Conservation (phyloP, 2,329 filamentous ascomycete genomes). For the Xylariaceae sp. region DNA sequence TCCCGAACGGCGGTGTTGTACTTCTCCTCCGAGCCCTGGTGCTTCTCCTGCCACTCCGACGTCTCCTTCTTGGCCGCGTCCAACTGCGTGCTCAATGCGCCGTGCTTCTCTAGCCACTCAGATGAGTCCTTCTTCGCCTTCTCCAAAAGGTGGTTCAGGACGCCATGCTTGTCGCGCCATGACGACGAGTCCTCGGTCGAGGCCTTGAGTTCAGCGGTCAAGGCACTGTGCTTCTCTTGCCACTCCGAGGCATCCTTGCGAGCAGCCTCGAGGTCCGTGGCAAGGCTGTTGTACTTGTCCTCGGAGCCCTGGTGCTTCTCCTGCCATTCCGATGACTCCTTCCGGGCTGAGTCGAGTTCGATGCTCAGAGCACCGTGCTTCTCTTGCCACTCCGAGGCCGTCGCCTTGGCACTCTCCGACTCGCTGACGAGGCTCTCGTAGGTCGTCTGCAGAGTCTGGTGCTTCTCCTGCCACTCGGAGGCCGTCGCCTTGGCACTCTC, state of each 20-base stretch:
- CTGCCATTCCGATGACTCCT: constrained; percentile 24
- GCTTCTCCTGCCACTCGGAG: constrained; percentile 29
- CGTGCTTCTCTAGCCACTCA: neutral
- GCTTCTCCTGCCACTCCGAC: constrained; percentile 24
- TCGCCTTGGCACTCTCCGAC: too few species aligned
- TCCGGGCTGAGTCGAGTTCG: neutral
- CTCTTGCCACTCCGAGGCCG: neutral
- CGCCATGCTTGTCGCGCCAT: constrained; percentile 23
- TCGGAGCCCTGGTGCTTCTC: constrained; percentile 25
- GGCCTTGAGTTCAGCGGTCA: constrained; percentile 27
- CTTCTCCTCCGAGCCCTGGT: constrained; percentile 18
- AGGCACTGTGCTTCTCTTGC: constrained; percentile 19
- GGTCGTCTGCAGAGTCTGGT: constrained; percentile 16
- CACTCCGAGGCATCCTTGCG: constrained; percentile 28
- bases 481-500: constrained; percentile 23
- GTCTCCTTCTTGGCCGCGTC: constrained; percentile 26
- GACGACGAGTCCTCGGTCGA: constrained; percentile 29
- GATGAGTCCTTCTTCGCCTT: neutral
- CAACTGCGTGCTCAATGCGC: constrained; percentile 20
- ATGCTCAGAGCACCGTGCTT: constrained; percentile 9
- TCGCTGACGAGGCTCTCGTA: constrained; percentile 14
- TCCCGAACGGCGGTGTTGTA: constrained; percentile 23
- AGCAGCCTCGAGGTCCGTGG: constrained; percentile 33
- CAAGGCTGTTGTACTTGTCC: constrained; percentile 20
- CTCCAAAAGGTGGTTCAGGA: neutral